Evolutionary conservation across 169 alveolate species (phyloP).

Genomic region (Eimeria sp.): DNA sequence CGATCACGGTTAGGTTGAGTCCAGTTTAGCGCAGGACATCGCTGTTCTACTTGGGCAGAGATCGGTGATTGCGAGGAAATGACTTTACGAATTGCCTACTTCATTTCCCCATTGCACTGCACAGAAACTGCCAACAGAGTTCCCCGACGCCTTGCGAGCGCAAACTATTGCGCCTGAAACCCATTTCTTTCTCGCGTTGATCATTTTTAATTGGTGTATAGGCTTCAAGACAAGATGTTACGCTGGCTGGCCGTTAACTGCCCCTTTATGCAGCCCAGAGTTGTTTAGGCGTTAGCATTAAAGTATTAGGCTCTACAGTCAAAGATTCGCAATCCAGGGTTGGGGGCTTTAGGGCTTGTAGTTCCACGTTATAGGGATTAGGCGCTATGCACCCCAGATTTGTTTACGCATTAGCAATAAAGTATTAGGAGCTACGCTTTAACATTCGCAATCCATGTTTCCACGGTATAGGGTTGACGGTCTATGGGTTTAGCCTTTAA

Average conservation of each 20-base stretch:
- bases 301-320: no score
- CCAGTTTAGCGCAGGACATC: not conserved
- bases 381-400: no score
- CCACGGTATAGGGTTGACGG: no score
- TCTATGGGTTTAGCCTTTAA: no score
- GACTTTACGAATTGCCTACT: not conserved
- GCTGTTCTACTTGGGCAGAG: not conserved
- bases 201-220: constrained; percentile 90
- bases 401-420: not conserved
- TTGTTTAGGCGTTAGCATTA: no score
- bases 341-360: no score
- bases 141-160: constrained; percentile 95
- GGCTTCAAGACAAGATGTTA: constrained; percentile 25
- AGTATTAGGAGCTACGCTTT: not conserved
- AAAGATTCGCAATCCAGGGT: no score
- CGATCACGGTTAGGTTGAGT: not conserved
- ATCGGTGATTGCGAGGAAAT: no score
- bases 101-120: constrained; percentile 84
- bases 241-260: not conserved
- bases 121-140: constrained; percentile 88
- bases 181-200: constrained; percentile 90
- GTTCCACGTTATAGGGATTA: no score
- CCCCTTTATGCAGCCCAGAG: no score
- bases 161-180: constrained; percentile 90
- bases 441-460: no score